phyloP scores from a whole-genome alignment of 2,329 filamentous ascomycete genomes.

The Sordariomycetes sp. region DNA sequence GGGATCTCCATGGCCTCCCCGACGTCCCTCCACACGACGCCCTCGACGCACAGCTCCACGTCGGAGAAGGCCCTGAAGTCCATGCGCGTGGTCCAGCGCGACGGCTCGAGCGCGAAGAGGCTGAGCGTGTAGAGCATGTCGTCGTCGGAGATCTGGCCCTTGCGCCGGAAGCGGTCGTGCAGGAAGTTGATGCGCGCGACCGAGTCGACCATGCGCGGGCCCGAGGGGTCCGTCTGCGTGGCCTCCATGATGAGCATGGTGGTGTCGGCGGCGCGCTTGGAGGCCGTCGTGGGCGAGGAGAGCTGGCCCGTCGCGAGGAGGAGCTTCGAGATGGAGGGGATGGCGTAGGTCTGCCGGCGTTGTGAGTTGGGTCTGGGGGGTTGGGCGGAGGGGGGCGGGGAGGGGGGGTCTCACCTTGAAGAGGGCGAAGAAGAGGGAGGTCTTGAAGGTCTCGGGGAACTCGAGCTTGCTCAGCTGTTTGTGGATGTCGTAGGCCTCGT shows the following conservation, averaged over 20 bases:
- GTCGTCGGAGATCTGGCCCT: slow-evolving; percentile 47
- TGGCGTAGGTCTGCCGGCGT: slow-evolving; percentile 30
- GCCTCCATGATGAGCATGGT: slow-evolving; percentile 36
- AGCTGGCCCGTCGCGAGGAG: slow-evolving; percentile 39
- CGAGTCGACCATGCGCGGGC: slow-evolving; percentile 32
- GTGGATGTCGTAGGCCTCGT: slow-evolving; percentile 1
- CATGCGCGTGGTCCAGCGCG: slow-evolving; percentile 37
- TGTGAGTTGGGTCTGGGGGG: not conserved
- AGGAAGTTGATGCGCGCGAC: slow-evolving; percentile 56
- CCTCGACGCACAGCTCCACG: slow-evolving; percentile 43
- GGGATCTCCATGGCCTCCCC: slow-evolving; percentile 45
- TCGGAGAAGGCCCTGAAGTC: slow-evolving; percentile 47
- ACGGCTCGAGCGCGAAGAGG: slow-evolving; percentile 45
- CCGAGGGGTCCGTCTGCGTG: slow-evolving; percentile 27
- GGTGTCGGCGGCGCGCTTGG: slow-evolving; percentile 43
- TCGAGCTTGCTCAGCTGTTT: slow-evolving; percentile 25
- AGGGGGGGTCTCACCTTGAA: slow-evolving; percentile 32
- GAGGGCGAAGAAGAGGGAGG: slow-evolving; percentile 45
- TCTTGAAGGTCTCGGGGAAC: slow-evolving; percentile 41
- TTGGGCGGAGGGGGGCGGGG: not conserved
- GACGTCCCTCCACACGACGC: slow-evolving; percentile 45
- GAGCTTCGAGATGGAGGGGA: slow-evolving; percentile 39
- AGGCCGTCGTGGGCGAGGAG: slow-evolving; percentile 28
- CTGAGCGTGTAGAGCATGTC: slow-evolving; percentile 57
- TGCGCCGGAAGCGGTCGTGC: slow-evolving; percentile 43